These are phyloP conservation scores for Thraustochytrium sp. DNA, from an alignment of 352 stramenopile species.

Conservation along the genomic window DNA sequence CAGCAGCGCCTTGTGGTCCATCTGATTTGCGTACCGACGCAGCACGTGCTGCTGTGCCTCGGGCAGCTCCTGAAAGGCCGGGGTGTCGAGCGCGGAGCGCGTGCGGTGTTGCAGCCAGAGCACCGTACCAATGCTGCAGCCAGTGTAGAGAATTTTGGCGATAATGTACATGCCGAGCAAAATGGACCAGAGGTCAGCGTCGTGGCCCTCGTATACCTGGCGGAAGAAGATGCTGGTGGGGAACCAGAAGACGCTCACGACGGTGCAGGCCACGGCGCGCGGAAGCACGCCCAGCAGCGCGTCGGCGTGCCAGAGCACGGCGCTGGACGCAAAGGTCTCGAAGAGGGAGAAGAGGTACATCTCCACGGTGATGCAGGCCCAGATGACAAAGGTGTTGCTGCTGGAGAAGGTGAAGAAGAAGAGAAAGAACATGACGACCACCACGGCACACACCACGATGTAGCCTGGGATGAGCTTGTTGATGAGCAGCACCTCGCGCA, in stretches of 20 bases:
- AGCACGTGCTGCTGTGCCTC: background rate
- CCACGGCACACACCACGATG: background rate
- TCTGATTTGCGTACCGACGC: background rate
- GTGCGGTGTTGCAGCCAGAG: background rate
- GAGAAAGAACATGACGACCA: constrained; percentile 1
- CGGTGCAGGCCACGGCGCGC: background rate
- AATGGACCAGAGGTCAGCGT: background rate
- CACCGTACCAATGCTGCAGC: background rate
- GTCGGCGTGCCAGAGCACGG: background rate
- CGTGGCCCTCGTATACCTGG: background rate
- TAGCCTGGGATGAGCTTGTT: background rate
- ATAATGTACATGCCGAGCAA: background rate
- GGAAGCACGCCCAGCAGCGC: background rate
- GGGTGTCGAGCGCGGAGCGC: background rate
- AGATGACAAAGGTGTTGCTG: constrained; percentile 8
- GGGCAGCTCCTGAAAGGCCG: background rate
- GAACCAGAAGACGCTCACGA: background rate
- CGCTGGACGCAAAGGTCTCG: background rate
- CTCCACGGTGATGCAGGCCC: constrained; percentile 10
- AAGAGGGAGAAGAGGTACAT: constrained; percentile 9
- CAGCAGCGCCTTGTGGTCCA: background rate
- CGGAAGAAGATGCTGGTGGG: background rate
- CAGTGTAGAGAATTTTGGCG: background rate
- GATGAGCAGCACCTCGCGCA: background rate
- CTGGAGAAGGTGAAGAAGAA: constrained; percentile 1